These are phyloP conservation scores for Colletotrichum tamarilloi DNA, from an alignment of 2,329 filamentous ascomycete species.

Conservation along the genomic window DNA sequence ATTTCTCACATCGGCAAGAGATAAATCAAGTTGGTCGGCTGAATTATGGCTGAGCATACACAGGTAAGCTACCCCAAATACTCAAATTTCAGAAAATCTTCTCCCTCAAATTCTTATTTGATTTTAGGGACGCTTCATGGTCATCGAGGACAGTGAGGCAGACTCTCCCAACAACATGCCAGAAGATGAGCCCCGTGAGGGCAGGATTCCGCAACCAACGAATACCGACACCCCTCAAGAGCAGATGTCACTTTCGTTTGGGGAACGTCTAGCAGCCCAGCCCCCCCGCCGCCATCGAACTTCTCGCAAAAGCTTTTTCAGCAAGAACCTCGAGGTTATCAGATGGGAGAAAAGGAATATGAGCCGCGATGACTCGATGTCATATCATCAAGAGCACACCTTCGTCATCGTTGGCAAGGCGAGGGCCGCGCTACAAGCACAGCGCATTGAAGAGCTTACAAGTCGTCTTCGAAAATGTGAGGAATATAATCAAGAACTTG, in stretches of 20 bases:
- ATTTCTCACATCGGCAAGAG: background rate
- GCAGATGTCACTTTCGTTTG: background rate
- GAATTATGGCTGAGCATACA: background rate
- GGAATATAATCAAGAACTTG: no score
- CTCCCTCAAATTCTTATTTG: background rate
- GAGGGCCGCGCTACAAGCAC: background rate
- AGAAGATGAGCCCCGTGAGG: no score
- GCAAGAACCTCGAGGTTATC: background rate
- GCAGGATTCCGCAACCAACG: background rate
- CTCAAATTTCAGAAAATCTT: background rate
- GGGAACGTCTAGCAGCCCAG: no score
- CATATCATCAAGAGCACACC: background rate
- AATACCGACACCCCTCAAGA: background rate
- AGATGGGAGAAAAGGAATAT: background rate
- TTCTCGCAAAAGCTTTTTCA: background rate
- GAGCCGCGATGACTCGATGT: background rate
- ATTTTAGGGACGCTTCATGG: background rate
- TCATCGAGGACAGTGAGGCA: background rate
- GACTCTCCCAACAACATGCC: no score
- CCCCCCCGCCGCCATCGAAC: no score
- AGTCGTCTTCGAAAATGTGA: no score
- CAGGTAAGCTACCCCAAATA: background rate
- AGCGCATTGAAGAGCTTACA: background rate
- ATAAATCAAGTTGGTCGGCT: background rate
- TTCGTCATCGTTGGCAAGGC: background rate